Evolutionary conservation across 1,284 basidiomycete genomes (phyloP), one percentile per base, ranked within the genome.

Genomic region (Mycosarcoma mackinlayi): DNA sequence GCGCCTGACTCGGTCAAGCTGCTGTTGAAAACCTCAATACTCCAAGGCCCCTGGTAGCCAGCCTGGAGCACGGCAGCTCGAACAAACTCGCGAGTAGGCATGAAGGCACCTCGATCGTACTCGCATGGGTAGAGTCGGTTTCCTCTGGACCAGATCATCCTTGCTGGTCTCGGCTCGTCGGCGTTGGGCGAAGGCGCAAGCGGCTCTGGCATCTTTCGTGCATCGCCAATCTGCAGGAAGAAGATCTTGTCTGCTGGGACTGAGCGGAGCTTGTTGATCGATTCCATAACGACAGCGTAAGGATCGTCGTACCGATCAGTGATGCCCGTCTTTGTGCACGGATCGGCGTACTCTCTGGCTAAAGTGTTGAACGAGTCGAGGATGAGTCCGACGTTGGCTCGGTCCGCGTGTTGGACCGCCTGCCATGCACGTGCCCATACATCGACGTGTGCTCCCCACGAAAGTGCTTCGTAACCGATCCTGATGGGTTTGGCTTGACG

Each of bases 311-410:
- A 55, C 39, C 41, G 31, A 13, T 70, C 68, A 19, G 71, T 69
- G 60, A 78, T 74, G 38, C 77, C 73, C 16, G 61, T 52, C 16
- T 62, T 23, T 3, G 64, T 60, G 48, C 74, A 76, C 4, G 74
- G 73, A 28, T 76, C 76, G 23, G 83, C 83, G 62, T 75, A 84
- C 55, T 83, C 79, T 47, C 79, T 70, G 0, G 77, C 84, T 6
- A 84, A 65, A 3, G 80, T 83, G 65, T 84, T 84, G 81, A 84
- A 84, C 10, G 79, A 78, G 72, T 84, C 84, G 55, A 84, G 68
- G 48, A 81, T 81, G 37, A 84, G 60, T 5, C 84, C 84, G 21
- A 84, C 65, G 40, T 84, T 83, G 19, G 64, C 51, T 4, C 76
- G 57, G 58, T 83, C 61, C 11, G 76, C 78, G 6, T 40, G 25